A percentile compares a stretch with the other conserved stretches of the same genome.
phyloP scores from a whole-genome alignment of 2,329 filamentous ascomycete species.

The Sporothrix globosa region DNA sequence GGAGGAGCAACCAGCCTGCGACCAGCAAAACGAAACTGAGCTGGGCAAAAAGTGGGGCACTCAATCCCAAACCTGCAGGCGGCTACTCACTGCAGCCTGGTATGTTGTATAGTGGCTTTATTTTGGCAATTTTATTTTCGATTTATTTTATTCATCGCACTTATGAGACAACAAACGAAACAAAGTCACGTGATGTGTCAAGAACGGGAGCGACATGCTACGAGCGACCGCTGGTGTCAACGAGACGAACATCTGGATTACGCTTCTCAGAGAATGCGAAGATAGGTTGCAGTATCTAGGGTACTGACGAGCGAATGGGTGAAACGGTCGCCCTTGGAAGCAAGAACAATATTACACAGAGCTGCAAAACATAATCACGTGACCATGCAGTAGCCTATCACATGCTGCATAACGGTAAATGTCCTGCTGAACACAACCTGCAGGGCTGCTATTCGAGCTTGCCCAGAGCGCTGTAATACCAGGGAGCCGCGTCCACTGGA shows the following conservation, averaged over 20 bases:
- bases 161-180: neutral
- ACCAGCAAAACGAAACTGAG: conserved; percentile 30
- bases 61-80: conserved; percentile 21
- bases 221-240: no score
- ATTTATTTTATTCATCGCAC: conserved; percentile 17
- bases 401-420: neutral
- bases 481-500: neutral
- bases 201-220: neutral
- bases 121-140: conserved; percentile 13
- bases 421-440: neutral
- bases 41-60: conserved; percentile 30
- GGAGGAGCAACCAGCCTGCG: conserved; percentile 21
- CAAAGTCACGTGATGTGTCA: neutral
- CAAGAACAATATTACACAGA: neutral
- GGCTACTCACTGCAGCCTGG: conserved; percentile 4
- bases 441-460: conserved; percentile 4
- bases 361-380: neutral
- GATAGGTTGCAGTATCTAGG: no score
- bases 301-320: no score
- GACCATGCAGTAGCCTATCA: neutral
- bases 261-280: no score
- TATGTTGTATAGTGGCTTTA: no score
- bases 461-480: conserved; percentile 11
- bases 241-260: no score
- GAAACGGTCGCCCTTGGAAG: neutral